These are phyloP conservation scores for Cucumis cinereus DNA, from an alignment of 306 rosid genomes.

Conservation along the genomic window DNA sequence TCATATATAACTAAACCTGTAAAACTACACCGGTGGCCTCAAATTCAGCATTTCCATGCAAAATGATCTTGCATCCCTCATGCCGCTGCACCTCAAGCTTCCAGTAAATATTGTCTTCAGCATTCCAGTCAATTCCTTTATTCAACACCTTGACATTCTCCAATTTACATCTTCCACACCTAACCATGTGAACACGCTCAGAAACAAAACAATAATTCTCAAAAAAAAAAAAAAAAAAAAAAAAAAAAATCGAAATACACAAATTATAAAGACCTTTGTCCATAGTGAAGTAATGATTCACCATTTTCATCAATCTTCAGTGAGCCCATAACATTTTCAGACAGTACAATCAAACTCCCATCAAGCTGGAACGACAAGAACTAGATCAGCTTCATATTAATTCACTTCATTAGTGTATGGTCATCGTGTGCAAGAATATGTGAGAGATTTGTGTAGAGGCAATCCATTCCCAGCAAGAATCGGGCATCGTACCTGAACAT, in stretches of 20 bases:
- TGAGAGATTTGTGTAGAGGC: neutral
- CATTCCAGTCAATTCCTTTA: conserved; percentile 72
- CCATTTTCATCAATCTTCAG: conserved; percentile 38
- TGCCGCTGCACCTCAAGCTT: conserved; percentile 58
- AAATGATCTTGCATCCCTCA: conserved; percentile 52
- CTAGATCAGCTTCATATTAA: conserved; percentile 24
- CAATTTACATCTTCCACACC: conserved; percentile 93
- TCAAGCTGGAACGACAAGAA: conserved; percentile 42
- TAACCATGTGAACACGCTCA: conserved; percentile 21
- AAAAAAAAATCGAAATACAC: neutral
- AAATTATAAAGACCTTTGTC: conserved; percentile 42
- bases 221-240: neutral
- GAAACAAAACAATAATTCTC: neutral
- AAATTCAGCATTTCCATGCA: conserved; percentile 95
- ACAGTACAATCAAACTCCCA: conserved; percentile 63
- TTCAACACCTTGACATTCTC: conserved; percentile 71
- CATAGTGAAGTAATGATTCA: conserved; percentile 59
- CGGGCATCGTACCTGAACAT: conserved; percentile 49
- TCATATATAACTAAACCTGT: conserved; percentile 39
- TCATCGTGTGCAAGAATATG: neutral
- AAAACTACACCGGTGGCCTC: conserved; percentile 66
- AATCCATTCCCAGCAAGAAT: neutral
- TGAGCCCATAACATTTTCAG: conserved; percentile 62
- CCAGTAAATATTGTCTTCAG: conserved; percentile 59
- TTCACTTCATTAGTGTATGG: neutral